Evolutionary conservation across 1,284 basidiomycete genomes (phyloP).

Genomic region (Gomphus sp.): DNA sequence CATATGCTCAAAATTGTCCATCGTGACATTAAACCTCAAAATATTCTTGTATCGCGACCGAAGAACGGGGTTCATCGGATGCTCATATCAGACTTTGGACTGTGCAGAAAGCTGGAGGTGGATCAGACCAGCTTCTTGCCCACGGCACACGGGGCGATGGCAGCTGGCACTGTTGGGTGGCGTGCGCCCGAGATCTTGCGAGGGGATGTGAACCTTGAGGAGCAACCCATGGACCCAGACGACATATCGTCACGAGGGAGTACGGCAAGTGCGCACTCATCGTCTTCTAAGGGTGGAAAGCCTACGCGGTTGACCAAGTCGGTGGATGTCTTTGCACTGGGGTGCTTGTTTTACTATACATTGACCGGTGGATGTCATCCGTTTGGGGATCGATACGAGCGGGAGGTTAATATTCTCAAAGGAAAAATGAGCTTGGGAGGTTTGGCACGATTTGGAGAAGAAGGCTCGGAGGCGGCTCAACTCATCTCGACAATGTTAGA

Average conservation of each 20-base stretch:
- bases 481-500: slow-evolving; percentile 72
- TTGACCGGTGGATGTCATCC: slow-evolving; percentile 85
- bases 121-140: slow-evolving; percentile 91
- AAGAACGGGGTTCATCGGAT: slow-evolving; percentile 70
- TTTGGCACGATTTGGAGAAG: slow-evolving; percentile 79
- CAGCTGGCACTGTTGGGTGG: slow-evolving; percentile 90
- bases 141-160: slow-evolving; percentile 72
- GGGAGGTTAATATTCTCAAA: slow-evolving; percentile 88
- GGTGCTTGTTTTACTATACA: slow-evolving; percentile 89
- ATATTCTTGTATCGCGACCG: slow-evolving; percentile 82
- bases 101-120: slow-evolving; percentile 82
- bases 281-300: slow-evolving; percentile 27
- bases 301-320: slow-evolving; percentile 78
- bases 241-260: slow-evolving; percentile 49
- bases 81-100: slow-evolving; percentile 95
- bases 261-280: slow-evolving; percentile 36
- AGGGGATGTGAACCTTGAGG: slow-evolving; percentile 86
- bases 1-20: slow-evolving; percentile 96
- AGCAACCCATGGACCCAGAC: slow-evolving; percentile 29
- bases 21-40: slow-evolving; percentile 97
- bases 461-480: slow-evolving; percentile 78
- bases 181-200: slow-evolving; percentile 88
- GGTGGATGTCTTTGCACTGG: slow-evolving; percentile 90
- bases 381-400: slow-evolving; percentile 83
- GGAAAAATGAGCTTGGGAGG: slow-evolving; percentile 61